Evolutionary conservation across 2,329 filamentous ascomycete species (phyloP), one percentile per base, ranked within the genome.

Genomic region (Penicillium sp.): DNA sequence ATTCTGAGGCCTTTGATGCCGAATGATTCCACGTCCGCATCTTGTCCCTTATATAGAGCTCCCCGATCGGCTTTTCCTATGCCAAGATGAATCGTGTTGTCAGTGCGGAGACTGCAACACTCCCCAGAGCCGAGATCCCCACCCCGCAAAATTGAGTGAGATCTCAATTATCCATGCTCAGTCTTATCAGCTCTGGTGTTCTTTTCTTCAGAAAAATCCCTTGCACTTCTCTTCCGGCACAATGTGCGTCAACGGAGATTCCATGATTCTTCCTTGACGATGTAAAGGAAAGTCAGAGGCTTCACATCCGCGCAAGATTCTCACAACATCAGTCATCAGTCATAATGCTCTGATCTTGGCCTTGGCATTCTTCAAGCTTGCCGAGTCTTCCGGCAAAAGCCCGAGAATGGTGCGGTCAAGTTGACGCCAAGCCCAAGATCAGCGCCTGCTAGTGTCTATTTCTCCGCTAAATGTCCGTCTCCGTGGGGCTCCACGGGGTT

Each of bases 301-400:
- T 33, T 48, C 37, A 44, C 33, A 45, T 14, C 37, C 21, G 36
- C 28, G 19, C 36, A 33, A 39, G 31, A 29, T 21, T 39, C 23
- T 5, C 28, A 19, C 36, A 37, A 48, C 18, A 4, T 8, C 8
- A 31, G 5, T 24, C 28, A 4, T 8, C 8, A 31, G 9, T 18
- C 28, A 48, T 28, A 23, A 46, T 45, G 31, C 19, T 11, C 18
- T 19, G 28, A 18, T 21, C 34, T 39, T 40, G 16, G 28, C 40
- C 34, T 39, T 40, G 24, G 28, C 40, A 48, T 45, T 42, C 8
- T n/a, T 7, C 39, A n/a, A 42, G 19, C 16, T 34, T 50, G 39
- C 42, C 46, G 7, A 51, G 21, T 42, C 6, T 19, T 43, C 54
- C 56, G 56, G 37, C 29, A 51, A 59, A 56, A 45, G 14, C 19